Evolutionary conservation across 441 rosid species (phyloP).

Genomic region (Euphorbia corollata): DNA sequence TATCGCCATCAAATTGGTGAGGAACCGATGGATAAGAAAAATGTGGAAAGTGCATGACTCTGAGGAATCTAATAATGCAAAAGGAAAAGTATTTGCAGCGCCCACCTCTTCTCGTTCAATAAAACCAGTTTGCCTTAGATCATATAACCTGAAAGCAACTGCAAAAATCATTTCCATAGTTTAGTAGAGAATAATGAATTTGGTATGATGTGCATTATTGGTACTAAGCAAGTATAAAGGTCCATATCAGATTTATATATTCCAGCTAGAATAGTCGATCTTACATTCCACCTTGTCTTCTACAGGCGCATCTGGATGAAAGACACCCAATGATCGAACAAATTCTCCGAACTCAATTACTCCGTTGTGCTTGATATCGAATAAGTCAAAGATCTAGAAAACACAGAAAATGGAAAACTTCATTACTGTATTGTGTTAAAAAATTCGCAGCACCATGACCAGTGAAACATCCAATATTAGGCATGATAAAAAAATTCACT

Average conservation of each 20-base stretch:
- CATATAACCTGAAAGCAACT: conserved; percentile 86
- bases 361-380: conserved; percentile 85
- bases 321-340: conserved; percentile 69
- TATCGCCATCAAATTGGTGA: too few relatives aligned
- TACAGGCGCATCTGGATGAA: conserved; percentile 63
- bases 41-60: neutral
- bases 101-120: conserved; percentile 84
- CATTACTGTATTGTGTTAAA: neutral
- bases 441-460: neutral
- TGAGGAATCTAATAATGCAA: neutral
- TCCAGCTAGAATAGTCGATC: conserved; percentile 12
- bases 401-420: neutral
- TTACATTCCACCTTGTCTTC: conserved; percentile 64
- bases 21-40: neutral
- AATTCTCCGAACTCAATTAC: conserved; percentile 85
- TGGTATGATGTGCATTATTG: neutral
- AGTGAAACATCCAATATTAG: neutral
- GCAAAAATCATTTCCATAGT: conserved; percentile 18
- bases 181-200: conserved; percentile 9
- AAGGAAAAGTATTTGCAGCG: conserved; percentile 4
- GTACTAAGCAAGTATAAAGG: neutral
- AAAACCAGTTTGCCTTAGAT: conserved; percentile 72
- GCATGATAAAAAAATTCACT: too few relatives aligned
- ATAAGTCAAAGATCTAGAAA: conserved; percentile 66
- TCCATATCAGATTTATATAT: neutral